A percentile compares a stretch with the other conserved stretches of the same genome.
Conservation (phyloP, 2,329 filamentous ascomycete genomes). For the Celoporthe dispersa region DNA sequence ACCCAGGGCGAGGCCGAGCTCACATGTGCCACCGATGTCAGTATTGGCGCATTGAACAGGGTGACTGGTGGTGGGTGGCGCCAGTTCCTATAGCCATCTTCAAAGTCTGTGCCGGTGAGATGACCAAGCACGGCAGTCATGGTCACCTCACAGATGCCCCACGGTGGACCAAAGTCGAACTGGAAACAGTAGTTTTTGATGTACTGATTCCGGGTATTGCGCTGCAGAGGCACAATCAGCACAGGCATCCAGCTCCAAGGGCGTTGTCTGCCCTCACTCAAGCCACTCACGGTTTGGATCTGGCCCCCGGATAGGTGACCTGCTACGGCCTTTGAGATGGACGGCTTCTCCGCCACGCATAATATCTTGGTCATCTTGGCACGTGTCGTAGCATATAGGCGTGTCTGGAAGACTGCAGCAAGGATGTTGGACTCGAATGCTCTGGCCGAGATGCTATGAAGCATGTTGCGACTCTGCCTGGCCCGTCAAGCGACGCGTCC, state of each 20-base stretch:
- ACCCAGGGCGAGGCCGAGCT: slow-evolving; percentile 29
- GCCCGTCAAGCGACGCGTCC: slow-evolving; percentile 19
- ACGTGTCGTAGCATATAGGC: slow-evolving; percentile 20
- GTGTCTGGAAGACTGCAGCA: background rate
- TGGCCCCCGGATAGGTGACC: slow-evolving; percentile 82
- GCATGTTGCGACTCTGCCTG: slow-evolving; percentile 7
- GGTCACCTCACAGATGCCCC: slow-evolving; percentile 82
- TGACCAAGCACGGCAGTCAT: slow-evolving; percentile 96
- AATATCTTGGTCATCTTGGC: slow-evolving; percentile 56
- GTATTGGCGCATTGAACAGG: slow-evolving; percentile 81
- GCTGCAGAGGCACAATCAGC: slow-evolving; percentile 49
- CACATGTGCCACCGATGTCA: slow-evolving; percentile 70
- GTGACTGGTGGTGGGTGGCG: slow-evolving; percentile 74
- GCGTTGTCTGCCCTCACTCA: slow-evolving; percentile 8
- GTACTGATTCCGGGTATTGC: slow-evolving; percentile 71
- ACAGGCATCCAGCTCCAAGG: background rate
- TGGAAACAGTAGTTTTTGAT: slow-evolving; percentile 95
- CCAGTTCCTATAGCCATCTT: slow-evolving; percentile 77
- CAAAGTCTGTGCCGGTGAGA: slow-evolving; percentile 80
- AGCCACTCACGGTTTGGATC: slow-evolving; percentile 66
- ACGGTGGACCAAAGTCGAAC: slow-evolving; percentile 81
- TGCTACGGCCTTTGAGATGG: slow-evolving; percentile 93
- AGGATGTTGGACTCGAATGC: background rate
- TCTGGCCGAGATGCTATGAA: slow-evolving; percentile 14
- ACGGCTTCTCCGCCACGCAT: slow-evolving; percentile 73